Conservation (phyloP, 1,139 yeast species). For the Hansenula anomala region DNA sequence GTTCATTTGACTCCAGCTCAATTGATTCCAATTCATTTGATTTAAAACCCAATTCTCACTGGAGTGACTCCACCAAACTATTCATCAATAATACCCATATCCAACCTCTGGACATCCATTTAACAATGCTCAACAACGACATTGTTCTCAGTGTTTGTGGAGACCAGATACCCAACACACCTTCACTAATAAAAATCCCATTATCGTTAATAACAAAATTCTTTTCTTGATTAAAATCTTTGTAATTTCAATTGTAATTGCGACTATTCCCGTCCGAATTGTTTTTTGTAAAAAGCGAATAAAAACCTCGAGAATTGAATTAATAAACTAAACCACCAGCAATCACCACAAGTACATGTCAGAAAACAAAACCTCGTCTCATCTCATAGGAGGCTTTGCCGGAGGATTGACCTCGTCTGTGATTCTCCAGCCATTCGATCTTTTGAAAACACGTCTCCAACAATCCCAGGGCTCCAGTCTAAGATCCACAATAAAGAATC, state of each 20-base stretch:
- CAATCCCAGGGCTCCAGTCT: slow-evolving; percentile 52
- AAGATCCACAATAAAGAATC: slow-evolving; percentile 39
- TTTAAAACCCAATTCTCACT: background rate
- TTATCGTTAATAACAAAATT: background rate
- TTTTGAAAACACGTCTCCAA: slow-evolving; percentile 85
- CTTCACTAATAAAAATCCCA: slow-evolving; percentile 1
- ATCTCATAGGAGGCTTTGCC: slow-evolving; percentile 74
- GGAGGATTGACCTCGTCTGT: slow-evolving; percentile 88
- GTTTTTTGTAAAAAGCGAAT: too few relatives aligned
- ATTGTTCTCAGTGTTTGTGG: slow-evolving; percentile 1
- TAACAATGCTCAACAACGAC: slow-evolving; percentile 4
- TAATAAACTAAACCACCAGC: background rate
- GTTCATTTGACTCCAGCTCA: too few relatives aligned
- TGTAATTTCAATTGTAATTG: too few relatives aligned
- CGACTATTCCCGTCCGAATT: too few relatives aligned
- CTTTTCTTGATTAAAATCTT: background rate
- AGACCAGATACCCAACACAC: background rate
- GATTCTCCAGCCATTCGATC: slow-evolving; percentile 82
- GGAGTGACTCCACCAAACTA: background rate
- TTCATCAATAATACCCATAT: too few relatives aligned
- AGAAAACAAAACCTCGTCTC: slow-evolving; percentile 30
- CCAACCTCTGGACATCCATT: background rate
- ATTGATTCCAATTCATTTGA: background rate
- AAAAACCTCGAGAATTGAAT: too few relatives aligned
- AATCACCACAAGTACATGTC: background rate